Base-by-base conservation (phyloP, 2,329 filamentous ascomycete genomes). In the Cercospora sp. region DNA sequence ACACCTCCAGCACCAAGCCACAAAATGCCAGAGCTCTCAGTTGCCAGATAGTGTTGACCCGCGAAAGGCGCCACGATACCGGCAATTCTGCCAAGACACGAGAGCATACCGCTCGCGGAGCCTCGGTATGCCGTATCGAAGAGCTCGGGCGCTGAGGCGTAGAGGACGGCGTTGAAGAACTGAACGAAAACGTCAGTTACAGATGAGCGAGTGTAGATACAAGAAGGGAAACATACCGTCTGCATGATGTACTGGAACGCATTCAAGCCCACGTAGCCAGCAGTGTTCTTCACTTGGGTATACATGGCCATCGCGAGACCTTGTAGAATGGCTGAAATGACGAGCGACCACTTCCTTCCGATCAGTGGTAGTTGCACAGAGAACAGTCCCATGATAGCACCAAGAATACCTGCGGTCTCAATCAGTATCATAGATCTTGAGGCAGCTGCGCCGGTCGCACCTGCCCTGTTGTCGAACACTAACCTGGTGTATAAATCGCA, bases 161-260 rank as follows among this genome's bases (percentile, higher is more conserved):
- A 85, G 13, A 85, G 76, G 3, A 85, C 82, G 2, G 83, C 82
- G 64, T 85, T 85, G 77, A 85, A 85, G 24, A 63, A 67, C 65
- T 66, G 32, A 40, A n/a, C n/a, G 16, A n/a, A 16, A 12, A 30
- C 2, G 45, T 51, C 12, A 51, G 45, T 26, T 4, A 5, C 5
- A 16, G 13, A 37, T 57, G 7, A 37, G 2, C 5, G 53, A 8
- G 26, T 30, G 10, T 7, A 16, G n/a, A 3, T 7, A 57, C 2
- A 2, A 10, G 21, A 53, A 21, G 13, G 3, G 37, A 40, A 40
- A 40, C 37, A n/a, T n/a, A n/a, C 84, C 66, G 73, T 77, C 71
- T 85, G 84, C 76, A 85, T 85, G 70, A 85, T 84, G 71, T 85
- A 85, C 71, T 85, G 82, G 79, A 85, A 82, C 16, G 81, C 78